These are phyloP conservation scores for Geoglossum cookeanum DNA, from an alignment of 2,329 filamentous ascomycete genomes.

Conservation along the genomic window DNA sequence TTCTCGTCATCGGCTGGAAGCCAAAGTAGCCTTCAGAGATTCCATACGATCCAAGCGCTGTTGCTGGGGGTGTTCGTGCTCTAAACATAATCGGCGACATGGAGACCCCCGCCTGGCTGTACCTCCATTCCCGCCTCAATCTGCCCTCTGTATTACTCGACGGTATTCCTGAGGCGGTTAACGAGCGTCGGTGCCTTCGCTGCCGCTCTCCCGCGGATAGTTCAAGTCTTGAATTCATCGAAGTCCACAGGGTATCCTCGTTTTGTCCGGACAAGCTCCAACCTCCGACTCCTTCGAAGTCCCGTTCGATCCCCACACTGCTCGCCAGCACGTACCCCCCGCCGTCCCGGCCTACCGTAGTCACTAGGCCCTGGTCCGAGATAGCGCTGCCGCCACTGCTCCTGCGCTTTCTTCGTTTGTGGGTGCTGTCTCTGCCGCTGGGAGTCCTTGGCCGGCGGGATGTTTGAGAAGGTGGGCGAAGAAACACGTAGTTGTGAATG, in stretches of 20 bases:
- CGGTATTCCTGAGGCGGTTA: conserved; percentile 3
- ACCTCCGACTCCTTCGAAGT: conserved; percentile 25
- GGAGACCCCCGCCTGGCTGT: background rate
- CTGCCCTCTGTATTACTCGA: background rate
- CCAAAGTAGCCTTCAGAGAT: background rate
- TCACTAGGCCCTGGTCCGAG: background rate
- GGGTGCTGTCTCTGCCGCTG: background rate
- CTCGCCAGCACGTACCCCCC: background rate
- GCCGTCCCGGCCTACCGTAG: background rate
- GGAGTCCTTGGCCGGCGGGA: conserved; percentile 8
- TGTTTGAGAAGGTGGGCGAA: conserved; percentile 13
- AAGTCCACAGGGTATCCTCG: conserved; percentile 3
- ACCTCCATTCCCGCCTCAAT: background rate
- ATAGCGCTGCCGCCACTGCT: background rate
- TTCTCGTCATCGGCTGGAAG: background rate
- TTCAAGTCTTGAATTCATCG: conserved; percentile 6
- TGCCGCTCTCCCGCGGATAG: conserved; percentile 5
- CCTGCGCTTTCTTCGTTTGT: background rate
- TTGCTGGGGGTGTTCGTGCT: background rate
- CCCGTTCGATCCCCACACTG: conserved; percentile 14
- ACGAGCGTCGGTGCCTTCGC: conserved; percentile 3
- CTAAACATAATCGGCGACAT: background rate
- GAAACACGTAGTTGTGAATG: conserved; percentile 33
- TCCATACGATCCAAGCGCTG: background rate
- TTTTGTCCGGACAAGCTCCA: conserved; percentile 15